These are phyloP conservation scores for Rosa persica DNA, from an alignment of 306 rosid genomes.

Conservation along the genomic window DNA sequence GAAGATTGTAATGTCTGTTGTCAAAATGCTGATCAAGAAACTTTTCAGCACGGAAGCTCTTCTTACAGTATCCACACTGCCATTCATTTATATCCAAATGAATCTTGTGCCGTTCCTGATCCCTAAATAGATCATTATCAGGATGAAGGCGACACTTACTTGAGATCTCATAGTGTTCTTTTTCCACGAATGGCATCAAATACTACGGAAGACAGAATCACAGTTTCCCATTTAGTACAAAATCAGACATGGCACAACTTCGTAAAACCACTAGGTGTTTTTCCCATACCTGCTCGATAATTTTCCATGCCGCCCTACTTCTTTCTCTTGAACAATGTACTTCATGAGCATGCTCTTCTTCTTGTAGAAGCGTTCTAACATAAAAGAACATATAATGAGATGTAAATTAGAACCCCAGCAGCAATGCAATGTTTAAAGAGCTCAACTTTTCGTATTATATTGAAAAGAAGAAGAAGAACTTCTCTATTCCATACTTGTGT, in stretches of 20 bases:
- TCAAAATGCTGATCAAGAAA: slow-evolving; percentile 96
- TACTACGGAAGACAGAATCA: slow-evolving; percentile 51
- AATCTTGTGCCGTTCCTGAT: slow-evolving; percentile 90
- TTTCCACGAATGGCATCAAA: slow-evolving; percentile 81
- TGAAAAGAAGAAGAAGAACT: not conserved
- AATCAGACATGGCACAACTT: slow-evolving; percentile 6
- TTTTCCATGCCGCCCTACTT: slow-evolving; percentile 74
- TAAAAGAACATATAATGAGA: not conserved
- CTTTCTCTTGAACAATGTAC: slow-evolving; percentile 92
- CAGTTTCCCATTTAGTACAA: slow-evolving; percentile 22
- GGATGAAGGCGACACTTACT: slow-evolving; percentile 76
- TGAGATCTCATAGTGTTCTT: slow-evolving; percentile 61
- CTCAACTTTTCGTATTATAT: not conserved
- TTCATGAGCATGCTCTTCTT: slow-evolving; percentile 50
- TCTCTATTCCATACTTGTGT: not conserved
- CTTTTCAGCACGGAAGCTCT: slow-evolving; percentile 83
- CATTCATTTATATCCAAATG: slow-evolving; percentile 69
- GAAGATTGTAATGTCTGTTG: slow-evolving; percentile 83
- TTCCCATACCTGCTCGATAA: slow-evolving; percentile 58
- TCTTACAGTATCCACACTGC: slow-evolving; percentile 95
- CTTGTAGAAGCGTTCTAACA: slow-evolving; percentile 46
- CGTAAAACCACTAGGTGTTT: slow-evolving; percentile 14
- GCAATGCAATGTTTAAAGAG: not conserved
- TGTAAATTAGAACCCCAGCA: slow-evolving; percentile 18
- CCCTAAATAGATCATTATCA: slow-evolving; percentile 72